phyloP scores from a whole-genome alignment of 2,329 filamentous ascomycete genomes.

The Colletotrichum tanaceti region DNA sequence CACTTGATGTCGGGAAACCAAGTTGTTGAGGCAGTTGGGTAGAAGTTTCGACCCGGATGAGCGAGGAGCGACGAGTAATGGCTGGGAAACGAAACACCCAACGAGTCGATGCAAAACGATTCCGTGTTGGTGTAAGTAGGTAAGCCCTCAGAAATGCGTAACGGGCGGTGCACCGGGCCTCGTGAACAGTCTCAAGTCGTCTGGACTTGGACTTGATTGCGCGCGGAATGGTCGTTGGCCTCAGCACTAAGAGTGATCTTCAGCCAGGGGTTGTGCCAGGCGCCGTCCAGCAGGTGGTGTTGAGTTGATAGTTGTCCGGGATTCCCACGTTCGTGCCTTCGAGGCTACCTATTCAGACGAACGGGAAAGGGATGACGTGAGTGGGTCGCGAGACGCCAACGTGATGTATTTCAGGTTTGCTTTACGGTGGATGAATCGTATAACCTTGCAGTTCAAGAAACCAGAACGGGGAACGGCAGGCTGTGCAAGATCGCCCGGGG shows the following conservation, averaged over 20 bases:
- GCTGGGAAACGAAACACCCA: constrained; percentile 8
- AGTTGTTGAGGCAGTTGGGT: not conserved
- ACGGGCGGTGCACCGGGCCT: constrained; percentile 34
- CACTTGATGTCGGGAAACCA: not conserved
- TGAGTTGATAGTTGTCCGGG: constrained; percentile 19
- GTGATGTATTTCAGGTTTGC: not conserved
- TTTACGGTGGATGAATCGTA: not conserved
- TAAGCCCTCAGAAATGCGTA: constrained; percentile 24
- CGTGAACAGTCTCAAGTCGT: constrained; percentile 40
- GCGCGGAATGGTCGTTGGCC: constrained; percentile 10
- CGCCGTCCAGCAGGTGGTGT: constrained; percentile 25
- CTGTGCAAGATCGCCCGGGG: constrained; percentile 4
- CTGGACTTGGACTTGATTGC: constrained; percentile 23
- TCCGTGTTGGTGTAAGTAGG: constrained; percentile 27
- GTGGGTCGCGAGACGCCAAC: constrained; percentile 1
- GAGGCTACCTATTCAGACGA: constrained; percentile 18
- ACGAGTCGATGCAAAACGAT: constrained; percentile 11
- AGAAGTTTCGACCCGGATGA: not conserved
- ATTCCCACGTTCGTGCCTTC: constrained; percentile 6
- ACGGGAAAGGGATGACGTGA: constrained; percentile 25
- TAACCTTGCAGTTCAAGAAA: constrained; percentile 8
- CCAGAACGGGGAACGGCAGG: not conserved
- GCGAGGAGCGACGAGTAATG: not conserved
- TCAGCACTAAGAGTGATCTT: constrained; percentile 33
- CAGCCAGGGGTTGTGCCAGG: constrained; percentile 38